phyloP scores from a whole-genome alignment of 2,329 filamentous ascomycete genomes.

The Immersiporthe knoxdaviesiana region DNA sequence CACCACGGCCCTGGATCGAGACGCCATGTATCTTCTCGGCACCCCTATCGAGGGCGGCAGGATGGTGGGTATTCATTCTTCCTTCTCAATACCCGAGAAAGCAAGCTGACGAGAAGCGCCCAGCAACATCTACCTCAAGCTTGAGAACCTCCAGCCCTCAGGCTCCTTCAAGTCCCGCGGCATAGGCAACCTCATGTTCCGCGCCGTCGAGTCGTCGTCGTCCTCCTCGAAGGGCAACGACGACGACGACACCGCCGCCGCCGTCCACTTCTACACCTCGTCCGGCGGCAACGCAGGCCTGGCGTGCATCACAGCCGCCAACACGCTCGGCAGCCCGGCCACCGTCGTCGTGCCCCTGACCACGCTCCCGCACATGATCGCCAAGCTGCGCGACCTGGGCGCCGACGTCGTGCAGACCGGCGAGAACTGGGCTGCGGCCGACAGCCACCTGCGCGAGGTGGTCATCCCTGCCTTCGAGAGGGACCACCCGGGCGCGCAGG shows the following conservation, averaged over 20 bases:
- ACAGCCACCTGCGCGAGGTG: slow-evolving; percentile 60
- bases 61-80: slow-evolving; percentile 56
- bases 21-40: slow-evolving; percentile 70
- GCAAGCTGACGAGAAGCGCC: slow-evolving; percentile 4
- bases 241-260: slow-evolving; percentile 5
- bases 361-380: slow-evolving; percentile 69
- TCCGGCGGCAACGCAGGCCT: slow-evolving; percentile 81
- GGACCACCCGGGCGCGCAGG: slow-evolving; percentile 38
- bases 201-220: slow-evolving; percentile 41
- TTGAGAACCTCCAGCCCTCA: slow-evolving; percentile 79
- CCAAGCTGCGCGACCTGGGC: slow-evolving; percentile 67
- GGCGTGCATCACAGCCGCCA: slow-evolving; percentile 74
- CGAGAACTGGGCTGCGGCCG: slow-evolving; percentile 69
- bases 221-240: slow-evolving; percentile 37
- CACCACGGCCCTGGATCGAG: slow-evolving; percentile 61
- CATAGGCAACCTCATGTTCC: slow-evolving; percentile 71
- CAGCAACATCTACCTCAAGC: slow-evolving; percentile 78
- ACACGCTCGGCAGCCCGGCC: slow-evolving; percentile 60
- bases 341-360: slow-evolving; percentile 73
- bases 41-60: slow-evolving; percentile 65
- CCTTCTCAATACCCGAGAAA: too few species aligned
- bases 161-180: slow-evolving; percentile 84
- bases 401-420: slow-evolving; percentile 69
- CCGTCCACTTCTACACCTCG: slow-evolving; percentile 70
- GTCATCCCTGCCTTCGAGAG: slow-evolving; percentile 48